Evolutionary conservation across 176 grass and related monocot species (phyloP).

Genomic region (Triticum turgidum): DNA sequence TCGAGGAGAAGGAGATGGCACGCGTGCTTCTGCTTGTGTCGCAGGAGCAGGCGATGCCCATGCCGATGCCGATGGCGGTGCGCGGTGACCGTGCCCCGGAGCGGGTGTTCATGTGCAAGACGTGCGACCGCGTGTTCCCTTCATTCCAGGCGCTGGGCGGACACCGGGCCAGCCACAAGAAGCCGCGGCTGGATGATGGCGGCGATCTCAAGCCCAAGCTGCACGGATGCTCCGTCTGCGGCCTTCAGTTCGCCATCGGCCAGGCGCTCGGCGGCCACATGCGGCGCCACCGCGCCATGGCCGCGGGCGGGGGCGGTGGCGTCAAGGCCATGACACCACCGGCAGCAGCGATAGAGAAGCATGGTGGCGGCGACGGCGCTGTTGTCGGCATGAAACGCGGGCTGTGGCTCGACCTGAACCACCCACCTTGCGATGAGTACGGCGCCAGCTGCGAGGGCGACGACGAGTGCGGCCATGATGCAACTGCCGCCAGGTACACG

Average conservation of each 20-base stretch:
- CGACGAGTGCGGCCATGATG: slow-evolving; percentile 21
- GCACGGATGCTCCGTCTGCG: slow-evolving; percentile 69
- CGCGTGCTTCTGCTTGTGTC: slow-evolving; percentile 64
- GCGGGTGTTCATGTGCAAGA: slow-evolving; percentile 83
- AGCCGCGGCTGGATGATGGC: slow-evolving; percentile 46
- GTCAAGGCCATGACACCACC: not conserved
- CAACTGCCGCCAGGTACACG: not conserved
- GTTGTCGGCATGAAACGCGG: slow-evolving; percentile 3
- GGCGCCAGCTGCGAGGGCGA: not conserved
- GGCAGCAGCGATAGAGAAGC: slow-evolving; percentile 26
- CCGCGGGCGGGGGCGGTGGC: not conserved
- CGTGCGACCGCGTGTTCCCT: slow-evolving; percentile 78
- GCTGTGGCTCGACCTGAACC: slow-evolving; percentile 54
- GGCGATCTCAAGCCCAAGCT: slow-evolving; percentile 49
- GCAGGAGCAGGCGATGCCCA: not conserved
- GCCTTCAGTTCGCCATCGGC: slow-evolving; percentile 63
- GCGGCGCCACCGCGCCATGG: slow-evolving; percentile 53
- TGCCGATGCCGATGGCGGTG: not conserved
- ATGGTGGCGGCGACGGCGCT: not conserved
- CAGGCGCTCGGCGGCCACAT: slow-evolving; percentile 76
- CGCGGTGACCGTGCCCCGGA: not conserved
- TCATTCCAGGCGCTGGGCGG: slow-evolving; percentile 94
- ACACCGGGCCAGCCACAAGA: slow-evolving; percentile 97
- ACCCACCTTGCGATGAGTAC: slow-evolving; percentile 22
- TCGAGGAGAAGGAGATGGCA: slow-evolving; percentile 46